phyloP scores from a whole-genome alignment of 148 eudicot genomes.

The Mesembryanthemum crystallinum region DNA sequence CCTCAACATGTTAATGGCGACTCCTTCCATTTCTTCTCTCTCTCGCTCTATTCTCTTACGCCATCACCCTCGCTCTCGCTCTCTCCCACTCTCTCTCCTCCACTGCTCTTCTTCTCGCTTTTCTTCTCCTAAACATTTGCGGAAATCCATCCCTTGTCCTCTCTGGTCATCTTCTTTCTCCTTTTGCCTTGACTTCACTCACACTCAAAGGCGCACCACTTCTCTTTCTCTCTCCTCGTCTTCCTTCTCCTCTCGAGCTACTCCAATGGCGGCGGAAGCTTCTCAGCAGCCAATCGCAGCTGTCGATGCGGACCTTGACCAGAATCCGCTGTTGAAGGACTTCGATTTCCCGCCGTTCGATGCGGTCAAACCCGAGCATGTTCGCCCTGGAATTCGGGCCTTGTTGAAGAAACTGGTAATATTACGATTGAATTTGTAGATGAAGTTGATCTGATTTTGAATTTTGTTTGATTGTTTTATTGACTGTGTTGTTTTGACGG shows the following conservation, averaged over 20 bases:
- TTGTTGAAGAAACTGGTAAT: slow-evolving; percentile 56
- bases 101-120: slow-evolving; percentile 8
- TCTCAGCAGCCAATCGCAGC: slow-evolving; percentile 23
- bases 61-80: slow-evolving; percentile 14
- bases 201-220: slow-evolving; percentile 12
- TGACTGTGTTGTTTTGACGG: neutral
- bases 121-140: slow-evolving; percentile 26
- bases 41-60: slow-evolving; percentile 28
- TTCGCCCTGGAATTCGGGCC: slow-evolving; percentile 80
- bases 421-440: neutral
- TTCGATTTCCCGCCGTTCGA: slow-evolving; percentile 91
- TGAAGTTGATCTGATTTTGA: neutral
- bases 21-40: slow-evolving; percentile 26
- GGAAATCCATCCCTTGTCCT: slow-evolving; percentile 61
- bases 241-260: slow-evolving; percentile 2
- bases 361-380: slow-evolving; percentile 63
- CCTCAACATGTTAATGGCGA: slow-evolving; percentile 44
- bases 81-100: slow-evolving; percentile 32
- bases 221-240: slow-evolving; percentile 13
- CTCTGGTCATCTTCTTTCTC: slow-evolving; percentile 82
- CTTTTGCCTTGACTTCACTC: slow-evolving; percentile 40
- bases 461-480: neutral
- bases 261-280: slow-evolving; percentile 29
- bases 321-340: slow-evolving; percentile 61
- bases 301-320: slow-evolving; percentile 9